These are phyloP conservation scores for Pseudocercospora vitis DNA, from an alignment of 2,329 filamentous ascomycete species.

Conservation along the genomic window DNA sequence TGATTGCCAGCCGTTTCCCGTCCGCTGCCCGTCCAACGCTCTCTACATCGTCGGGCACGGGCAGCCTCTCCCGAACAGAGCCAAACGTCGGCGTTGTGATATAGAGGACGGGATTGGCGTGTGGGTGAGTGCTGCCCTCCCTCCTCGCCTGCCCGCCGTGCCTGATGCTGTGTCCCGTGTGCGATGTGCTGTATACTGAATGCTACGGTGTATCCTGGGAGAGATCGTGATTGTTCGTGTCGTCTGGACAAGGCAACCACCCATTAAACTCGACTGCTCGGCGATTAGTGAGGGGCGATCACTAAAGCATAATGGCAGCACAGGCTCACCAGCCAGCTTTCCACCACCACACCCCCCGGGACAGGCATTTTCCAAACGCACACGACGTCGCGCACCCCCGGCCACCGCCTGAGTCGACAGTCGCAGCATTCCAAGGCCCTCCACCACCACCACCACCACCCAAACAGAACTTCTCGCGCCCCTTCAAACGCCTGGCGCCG, in stretches of 20 bases:
- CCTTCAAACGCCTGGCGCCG: conserved; percentile 40
- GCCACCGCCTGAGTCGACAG: background rate
- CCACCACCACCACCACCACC: too few relatives aligned
- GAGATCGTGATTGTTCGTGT: too few relatives aligned
- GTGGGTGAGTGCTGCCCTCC: background rate
- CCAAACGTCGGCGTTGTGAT: background rate
- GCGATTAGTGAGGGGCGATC: conserved; percentile 2
- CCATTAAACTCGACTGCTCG: too few relatives aligned
- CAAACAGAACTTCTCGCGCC: conserved; percentile 22
- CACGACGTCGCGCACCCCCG: conserved; percentile 1
- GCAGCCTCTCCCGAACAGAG: background rate
- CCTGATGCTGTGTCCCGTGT: background rate
- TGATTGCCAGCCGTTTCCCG: too few relatives aligned
- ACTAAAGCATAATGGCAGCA: background rate
- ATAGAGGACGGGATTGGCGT: background rate
- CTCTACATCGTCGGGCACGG: background rate
- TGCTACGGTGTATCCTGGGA: background rate
- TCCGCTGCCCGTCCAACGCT: too few relatives aligned
- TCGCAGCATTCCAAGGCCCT: background rate
- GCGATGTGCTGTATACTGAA: background rate
- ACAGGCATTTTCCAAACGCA: background rate
- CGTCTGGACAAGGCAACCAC: too few relatives aligned
- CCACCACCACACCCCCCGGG: background rate
- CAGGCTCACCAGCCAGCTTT: background rate
- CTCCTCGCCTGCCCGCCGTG: background rate